These are phyloP conservation scores for Colletotrichum sp. DNA, from an alignment of 2,329 filamentous ascomycete species.

Conservation along the genomic window DNA sequence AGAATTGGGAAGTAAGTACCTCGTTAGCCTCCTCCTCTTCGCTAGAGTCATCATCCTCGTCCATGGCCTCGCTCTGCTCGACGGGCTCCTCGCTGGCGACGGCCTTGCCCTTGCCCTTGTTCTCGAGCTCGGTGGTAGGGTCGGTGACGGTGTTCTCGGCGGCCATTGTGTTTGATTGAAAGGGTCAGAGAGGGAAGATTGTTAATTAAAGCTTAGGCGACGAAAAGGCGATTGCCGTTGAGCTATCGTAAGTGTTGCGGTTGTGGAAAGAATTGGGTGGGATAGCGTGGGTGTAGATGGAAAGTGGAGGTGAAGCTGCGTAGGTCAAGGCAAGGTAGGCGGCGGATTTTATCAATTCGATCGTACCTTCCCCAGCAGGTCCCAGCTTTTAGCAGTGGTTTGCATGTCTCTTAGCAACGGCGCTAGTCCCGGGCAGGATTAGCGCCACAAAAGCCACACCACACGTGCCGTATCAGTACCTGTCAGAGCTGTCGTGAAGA, in stretches of 20 bases:
- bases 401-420: slow-evolving; percentile 4
- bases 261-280: background rate
- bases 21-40: slow-evolving; percentile 69
- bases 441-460: background rate
- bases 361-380: slow-evolving; percentile 19
- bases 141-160: slow-evolving; percentile 55
- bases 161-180: slow-evolving; percentile 46
- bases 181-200: slow-evolving; percentile 16
- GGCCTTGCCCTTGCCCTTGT: slow-evolving; percentile 91
- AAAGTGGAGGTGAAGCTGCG: slow-evolving; percentile 10
- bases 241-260: background rate
- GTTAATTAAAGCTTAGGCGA: background rate
- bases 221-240: background rate
- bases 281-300: slow-evolving; percentile 8
- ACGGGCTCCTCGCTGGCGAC: slow-evolving; percentile 54
- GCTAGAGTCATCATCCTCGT: slow-evolving; percentile 75
- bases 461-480: slow-evolving; percentile 4
- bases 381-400: slow-evolving; percentile 15
- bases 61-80: slow-evolving; percentile 69
- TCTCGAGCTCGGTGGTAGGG: slow-evolving; percentile 53
- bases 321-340: background rate
- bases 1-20: slow-evolving; percentile 41
- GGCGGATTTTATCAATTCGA: slow-evolving; percentile 17
- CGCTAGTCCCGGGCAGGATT: background rate
- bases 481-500: background rate